phyloP scores from a whole-genome alignment of 2,329 filamentous ascomycete species.

The Shiraia bambusicola region DNA sequence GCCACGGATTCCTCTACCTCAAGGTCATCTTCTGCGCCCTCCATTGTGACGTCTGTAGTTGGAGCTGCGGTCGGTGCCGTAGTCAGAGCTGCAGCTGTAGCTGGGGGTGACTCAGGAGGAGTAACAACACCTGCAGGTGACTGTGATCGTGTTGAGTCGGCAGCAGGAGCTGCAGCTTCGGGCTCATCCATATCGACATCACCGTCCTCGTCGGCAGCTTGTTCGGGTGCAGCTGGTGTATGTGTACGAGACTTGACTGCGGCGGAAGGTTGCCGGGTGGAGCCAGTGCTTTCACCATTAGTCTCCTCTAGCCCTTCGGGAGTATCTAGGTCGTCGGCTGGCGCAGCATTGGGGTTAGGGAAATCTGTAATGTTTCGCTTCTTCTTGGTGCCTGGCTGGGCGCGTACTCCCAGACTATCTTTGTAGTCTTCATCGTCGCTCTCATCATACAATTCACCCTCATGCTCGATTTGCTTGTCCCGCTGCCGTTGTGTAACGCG shows the following conservation, averaged over 20 bases:
- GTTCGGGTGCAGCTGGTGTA: slow-evolving; percentile 29
- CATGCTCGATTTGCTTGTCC: slow-evolving; percentile 74
- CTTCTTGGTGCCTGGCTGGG: slow-evolving; percentile 52
- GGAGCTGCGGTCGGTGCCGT: slow-evolving; percentile 20
- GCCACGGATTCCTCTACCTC: slow-evolving; percentile 21
- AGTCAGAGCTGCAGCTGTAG: slow-evolving; percentile 15
- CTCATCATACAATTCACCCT: slow-evolving; percentile 72
- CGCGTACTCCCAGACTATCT: slow-evolving; percentile 68
- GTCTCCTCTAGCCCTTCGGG: slow-evolving; percentile 29
- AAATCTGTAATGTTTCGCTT: slow-evolving; percentile 63
- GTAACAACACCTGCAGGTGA: slow-evolving; percentile 39
- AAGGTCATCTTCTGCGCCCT: slow-evolving; percentile 19
- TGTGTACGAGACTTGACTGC: slow-evolving; percentile 26
- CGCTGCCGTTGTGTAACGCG: slow-evolving; percentile 79
- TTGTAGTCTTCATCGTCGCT: slow-evolving; percentile 86
- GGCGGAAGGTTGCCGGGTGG: slow-evolving; percentile 31
- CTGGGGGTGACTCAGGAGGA: slow-evolving; percentile 39
- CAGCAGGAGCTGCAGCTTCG: slow-evolving; percentile 13
- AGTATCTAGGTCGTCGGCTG: slow-evolving; percentile 30
- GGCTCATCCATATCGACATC: slow-evolving; percentile 42
- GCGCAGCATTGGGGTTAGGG: slow-evolving; percentile 54
- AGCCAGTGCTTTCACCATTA: slow-evolving; percentile 36
- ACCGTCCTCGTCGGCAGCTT: slow-evolving; percentile 35
- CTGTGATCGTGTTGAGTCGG: slow-evolving; percentile 22
- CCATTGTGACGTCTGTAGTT: slow-evolving; percentile 37